Base-by-base conservation (phyloP, 257 asterid genomes). In the Lavandula angustifolia region DNA sequence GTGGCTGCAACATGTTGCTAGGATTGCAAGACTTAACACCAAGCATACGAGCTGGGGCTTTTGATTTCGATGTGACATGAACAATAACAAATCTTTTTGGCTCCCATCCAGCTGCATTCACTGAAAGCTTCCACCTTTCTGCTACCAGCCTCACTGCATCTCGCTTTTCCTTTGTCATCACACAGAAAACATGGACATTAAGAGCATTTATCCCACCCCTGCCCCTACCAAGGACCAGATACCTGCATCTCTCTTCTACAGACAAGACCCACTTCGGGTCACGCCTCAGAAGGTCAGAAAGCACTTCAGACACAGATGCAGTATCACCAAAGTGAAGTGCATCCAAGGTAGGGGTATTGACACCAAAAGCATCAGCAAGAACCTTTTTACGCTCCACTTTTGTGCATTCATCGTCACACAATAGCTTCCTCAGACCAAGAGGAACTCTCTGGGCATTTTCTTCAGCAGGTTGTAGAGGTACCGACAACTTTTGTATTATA, bases 61-160 rank as follows among this genome's bases (percentile, higher is more conserved):
- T 94, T 9, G 97, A 94, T 73, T 87, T 90, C 27, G 88, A 87
- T 1, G 96, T 90, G 40, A 85, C 97, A 53, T 87, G 96, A 54
- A 86, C 78, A 33, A 82, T 80, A 12, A 94, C 64, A 41, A 94
- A 94, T 60, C 96, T 75, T 68, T 90, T 94, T 12, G 99, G 97
- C 83, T 94, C 99, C 97, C 97, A 90, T 29, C 99, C 97, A 68
- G 92, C 97, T 37, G 91, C 84, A 73, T 75, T 80, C 34, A 90
- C 81, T 3, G 96, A 71, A 43, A 94, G 96, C 78, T 94, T 94
- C 99, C 99, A 94, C 72, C 99, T 86, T 17, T 88, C 96, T 11
- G 96, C 97, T 59, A 94, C 88, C 62, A 90, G 75, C 80, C 91
- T 80, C 73, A 94, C 80, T 3, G 86, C 92, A 70, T 94, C 99